Conservation (phyloP, 2,329 filamentous ascomycete species). For the Alternaria tenuissima region DNA sequence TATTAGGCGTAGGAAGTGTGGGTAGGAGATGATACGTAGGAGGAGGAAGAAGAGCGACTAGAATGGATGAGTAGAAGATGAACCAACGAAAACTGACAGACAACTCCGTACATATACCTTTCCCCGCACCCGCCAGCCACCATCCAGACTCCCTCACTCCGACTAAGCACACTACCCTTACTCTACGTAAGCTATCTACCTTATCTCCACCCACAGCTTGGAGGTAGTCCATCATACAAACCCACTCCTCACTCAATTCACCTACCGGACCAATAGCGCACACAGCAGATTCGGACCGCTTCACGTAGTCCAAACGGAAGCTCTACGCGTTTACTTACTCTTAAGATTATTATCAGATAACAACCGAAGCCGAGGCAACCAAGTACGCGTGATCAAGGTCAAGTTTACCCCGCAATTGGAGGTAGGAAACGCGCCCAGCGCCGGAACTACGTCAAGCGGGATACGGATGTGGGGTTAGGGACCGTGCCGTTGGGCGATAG, state of each 20-base stretch:
- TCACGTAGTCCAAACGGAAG: background rate
- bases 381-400: background rate
- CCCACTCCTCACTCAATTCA: background rate
- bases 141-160: background rate
- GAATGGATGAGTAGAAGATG: background rate
- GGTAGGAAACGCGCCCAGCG: background rate
- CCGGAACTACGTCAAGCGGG: slow-evolving; percentile 1
- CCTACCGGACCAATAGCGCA: background rate
- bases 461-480: background rate
- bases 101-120: background rate
- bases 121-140: background rate
- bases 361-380: slow-evolving; percentile 2
- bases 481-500: background rate
- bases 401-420: slow-evolving; percentile 14
- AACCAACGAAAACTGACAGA: background rate
- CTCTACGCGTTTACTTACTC: background rate
- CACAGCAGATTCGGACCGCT: background rate
- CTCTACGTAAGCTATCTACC: background rate
- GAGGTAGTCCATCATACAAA: background rate
- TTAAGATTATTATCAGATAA: background rate
- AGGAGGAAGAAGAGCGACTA: background rate
- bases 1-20: background rate
- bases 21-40: background rate
- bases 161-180: background rate
- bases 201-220: background rate